These are phyloP conservation scores for Leucaena leucocephala DNA, from an alignment of 306 rosid species.

Conservation along the genomic window DNA sequence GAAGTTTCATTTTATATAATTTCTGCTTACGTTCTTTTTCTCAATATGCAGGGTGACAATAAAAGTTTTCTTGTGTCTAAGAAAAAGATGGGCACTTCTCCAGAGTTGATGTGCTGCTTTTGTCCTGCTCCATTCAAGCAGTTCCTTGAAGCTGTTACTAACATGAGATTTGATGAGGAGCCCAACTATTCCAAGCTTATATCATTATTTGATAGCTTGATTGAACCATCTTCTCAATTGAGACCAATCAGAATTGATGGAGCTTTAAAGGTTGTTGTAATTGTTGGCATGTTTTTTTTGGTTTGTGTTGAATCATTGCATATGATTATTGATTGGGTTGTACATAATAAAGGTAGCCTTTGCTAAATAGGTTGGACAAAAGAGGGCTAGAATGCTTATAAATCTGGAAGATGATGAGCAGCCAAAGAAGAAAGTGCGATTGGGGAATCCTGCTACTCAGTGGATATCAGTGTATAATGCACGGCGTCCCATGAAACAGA, in stretches of 20 bases:
- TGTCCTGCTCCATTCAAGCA: slow-evolving; percentile 88
- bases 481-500: slow-evolving; percentile 93
- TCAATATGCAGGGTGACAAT: slow-evolving; percentile 81
- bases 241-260: slow-evolving; percentile 94
- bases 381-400: slow-evolving; percentile 76
- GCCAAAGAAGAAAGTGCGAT: slow-evolving; percentile 90
- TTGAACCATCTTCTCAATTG: slow-evolving; percentile 69
- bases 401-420: slow-evolving; percentile 91
- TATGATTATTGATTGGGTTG: slow-evolving; percentile 6
- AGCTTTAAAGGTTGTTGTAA: slow-evolving; percentile 72
- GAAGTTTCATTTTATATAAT: slow-evolving; percentile 30
- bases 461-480: slow-evolving; percentile 98
- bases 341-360: slow-evolving; percentile 26
- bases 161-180: slow-evolving; percentile 92
- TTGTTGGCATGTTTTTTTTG: not conserved
- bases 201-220: slow-evolving; percentile 79
- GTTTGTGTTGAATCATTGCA: not conserved
- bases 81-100: slow-evolving; percentile 90
- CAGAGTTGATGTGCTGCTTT: slow-evolving; percentile 91
- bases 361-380: slow-evolving; percentile 80
- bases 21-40: slow-evolving; percentile 1
- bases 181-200: slow-evolving; percentile 88
- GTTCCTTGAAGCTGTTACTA: slow-evolving; percentile 87
- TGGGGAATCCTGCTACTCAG: slow-evolving; percentile 93
- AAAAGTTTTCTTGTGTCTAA: slow-evolving; percentile 95